These are phyloP conservation scores for Xylaria sp. DNA, from an alignment of 2,329 filamentous ascomycete genomes.

Conservation along the genomic window DNA sequence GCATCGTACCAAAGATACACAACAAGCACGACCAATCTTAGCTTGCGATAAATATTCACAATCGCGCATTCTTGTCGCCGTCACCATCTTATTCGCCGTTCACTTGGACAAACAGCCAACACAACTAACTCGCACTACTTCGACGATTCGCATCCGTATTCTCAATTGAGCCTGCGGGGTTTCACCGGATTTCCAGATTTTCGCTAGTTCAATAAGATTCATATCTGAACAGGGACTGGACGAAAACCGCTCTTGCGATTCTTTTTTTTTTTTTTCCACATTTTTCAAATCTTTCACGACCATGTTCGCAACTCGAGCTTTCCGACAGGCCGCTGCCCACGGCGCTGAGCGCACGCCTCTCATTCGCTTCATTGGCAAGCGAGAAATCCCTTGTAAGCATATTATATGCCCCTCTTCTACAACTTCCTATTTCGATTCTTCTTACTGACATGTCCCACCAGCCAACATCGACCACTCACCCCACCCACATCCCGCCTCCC, in stretches of 20 bases:
- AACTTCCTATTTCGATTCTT: not conserved
- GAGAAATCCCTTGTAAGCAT: slow-evolving; percentile 65
- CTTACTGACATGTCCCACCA: slow-evolving; percentile 51
- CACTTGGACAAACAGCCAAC: not conserved
- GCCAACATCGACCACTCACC: slow-evolving; percentile 78
- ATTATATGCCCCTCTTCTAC: not conserved
- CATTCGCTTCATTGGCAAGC: slow-evolving; percentile 71
- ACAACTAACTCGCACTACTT: not conserved
- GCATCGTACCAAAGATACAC: slow-evolving; percentile 1
- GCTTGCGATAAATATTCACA: slow-evolving; percentile 29
- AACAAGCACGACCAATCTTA: slow-evolving; percentile 1
- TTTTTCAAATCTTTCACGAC: slow-evolving; percentile 37
- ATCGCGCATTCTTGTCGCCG: not conserved
- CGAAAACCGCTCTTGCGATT: slow-evolving; percentile 5
- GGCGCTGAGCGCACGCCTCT: slow-evolving; percentile 69
- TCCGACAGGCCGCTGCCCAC: slow-evolving; percentile 68
- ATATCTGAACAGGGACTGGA: not conserved
- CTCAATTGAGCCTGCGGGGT: not conserved
- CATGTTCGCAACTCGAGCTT: slow-evolving; percentile 67
- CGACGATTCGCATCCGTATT: not conserved
- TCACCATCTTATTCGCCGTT: not conserved
- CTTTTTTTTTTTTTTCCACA: slow-evolving; percentile 22
- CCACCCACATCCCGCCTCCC: slow-evolving; percentile 77
- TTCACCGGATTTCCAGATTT: not conserved
- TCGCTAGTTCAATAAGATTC: not conserved